Conservation (phyloP, 129 eudicot species). For the Calendula officinalis region DNA sequence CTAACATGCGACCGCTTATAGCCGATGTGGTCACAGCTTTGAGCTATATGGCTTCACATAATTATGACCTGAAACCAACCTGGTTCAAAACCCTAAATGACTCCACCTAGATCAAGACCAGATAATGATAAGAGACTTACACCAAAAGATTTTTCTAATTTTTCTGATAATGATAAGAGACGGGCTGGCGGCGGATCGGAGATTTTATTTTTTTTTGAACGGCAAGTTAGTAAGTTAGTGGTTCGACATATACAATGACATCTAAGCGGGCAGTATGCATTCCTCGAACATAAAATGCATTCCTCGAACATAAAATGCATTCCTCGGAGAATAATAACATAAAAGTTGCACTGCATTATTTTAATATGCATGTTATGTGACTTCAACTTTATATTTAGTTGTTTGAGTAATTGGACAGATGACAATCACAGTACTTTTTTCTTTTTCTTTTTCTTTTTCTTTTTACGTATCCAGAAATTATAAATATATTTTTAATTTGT, state of each 20-base stretch:
- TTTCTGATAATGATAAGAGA: not conserved
- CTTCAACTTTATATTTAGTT: constrained; percentile 14
- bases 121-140: no score
- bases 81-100: constrained; percentile 41
- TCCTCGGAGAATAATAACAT: not conserved
- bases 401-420: not conserved
- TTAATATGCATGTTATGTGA: not conserved
- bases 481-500: no score
- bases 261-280: no score
- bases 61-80: constrained; percentile 48
- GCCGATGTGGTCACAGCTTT: constrained; percentile 77
- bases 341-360: constrained; percentile 1
- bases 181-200: constrained; percentile 34
- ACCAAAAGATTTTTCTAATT: no score
- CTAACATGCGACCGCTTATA: constrained; percentile 64
- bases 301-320: no score
- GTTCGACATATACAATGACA: no score
- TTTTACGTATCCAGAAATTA: no score
- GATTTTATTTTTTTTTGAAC: no score
- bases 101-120: constrained; percentile 60
- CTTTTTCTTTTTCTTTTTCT: not conserved
- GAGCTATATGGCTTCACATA: constrained; percentile 59
- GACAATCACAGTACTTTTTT: not conserved
- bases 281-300: no score
- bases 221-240: no score